Conservation (phyloP, 176 grass and related monocot genomes). For the Hordeum marinum region DNA sequence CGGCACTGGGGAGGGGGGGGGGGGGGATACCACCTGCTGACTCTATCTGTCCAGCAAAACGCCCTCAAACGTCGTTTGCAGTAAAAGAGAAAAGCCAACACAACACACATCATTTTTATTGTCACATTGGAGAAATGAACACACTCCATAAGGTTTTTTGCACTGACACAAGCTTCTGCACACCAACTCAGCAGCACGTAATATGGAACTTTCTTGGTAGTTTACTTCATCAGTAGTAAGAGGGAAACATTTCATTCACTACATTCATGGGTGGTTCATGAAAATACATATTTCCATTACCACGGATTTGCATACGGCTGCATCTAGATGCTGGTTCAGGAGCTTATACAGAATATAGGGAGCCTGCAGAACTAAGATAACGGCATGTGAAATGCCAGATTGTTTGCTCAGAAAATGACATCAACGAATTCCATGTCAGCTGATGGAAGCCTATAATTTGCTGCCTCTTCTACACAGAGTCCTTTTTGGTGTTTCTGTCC, state of each 20-base stretch:
- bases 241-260: not conserved
- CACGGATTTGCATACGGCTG: not conserved
- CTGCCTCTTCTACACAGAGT: conserved; percentile 1
- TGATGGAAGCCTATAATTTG: not conserved
- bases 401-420: not conserved
- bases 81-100: not conserved
- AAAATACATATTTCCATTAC: not conserved
- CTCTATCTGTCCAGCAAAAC: too few relatives aligned
- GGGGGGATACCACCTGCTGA: too few relatives aligned
- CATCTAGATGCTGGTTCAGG: conserved; percentile 2
- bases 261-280: not conserved
- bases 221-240: not conserved
- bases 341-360: not conserved
- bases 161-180: not conserved
- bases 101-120: not conserved
- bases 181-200: not conserved
- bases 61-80: not conserved
- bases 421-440: not conserved
- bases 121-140: too few relatives aligned
- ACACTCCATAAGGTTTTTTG: too few relatives aligned
- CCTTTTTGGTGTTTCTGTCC: conserved; percentile 31
- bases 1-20: too few relatives aligned
- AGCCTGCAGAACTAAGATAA: not conserved
- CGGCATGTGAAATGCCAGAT: not conserved
- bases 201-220: not conserved